Percentiles rank a stretch among this genome's conserved stretches.
Conservation (phyloP, 176 grass and related monocot species). For the Tillandsia fasciculata region DNA sequence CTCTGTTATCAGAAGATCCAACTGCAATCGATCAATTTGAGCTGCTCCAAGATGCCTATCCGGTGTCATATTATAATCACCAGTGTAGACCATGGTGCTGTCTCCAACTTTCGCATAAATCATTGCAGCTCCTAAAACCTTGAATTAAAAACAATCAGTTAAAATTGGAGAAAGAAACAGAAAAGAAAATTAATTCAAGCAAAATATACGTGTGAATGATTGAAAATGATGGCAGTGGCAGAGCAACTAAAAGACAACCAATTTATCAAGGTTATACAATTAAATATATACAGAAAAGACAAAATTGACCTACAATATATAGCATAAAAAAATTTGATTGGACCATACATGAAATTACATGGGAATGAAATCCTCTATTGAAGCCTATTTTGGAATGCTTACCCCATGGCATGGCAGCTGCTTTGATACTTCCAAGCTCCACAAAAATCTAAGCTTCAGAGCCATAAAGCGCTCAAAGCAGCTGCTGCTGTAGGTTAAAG, state of each 20-base stretch:
- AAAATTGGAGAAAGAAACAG: conserved; percentile 18
- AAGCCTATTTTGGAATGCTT: too few relatives aligned
- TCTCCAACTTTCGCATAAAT: conserved; percentile 82
- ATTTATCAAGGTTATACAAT: too few relatives aligned
- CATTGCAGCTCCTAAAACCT: conserved; percentile 97
- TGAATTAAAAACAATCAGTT: conserved; percentile 7
- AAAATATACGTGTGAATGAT: neutral
- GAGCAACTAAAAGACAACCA: neutral
- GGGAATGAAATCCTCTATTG: too few relatives aligned
- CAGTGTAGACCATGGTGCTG: conserved; percentile 71
- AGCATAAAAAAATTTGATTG: too few relatives aligned
- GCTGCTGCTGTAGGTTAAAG: neutral
- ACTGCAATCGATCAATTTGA: conserved; percentile 73
- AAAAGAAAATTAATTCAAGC: conserved; percentile 12
- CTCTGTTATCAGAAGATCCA: conserved; percentile 94
- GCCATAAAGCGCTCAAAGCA: neutral
- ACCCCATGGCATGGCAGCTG: too few relatives aligned
- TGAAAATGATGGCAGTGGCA: neutral
- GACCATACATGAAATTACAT: neutral
- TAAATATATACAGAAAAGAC: too few relatives aligned
- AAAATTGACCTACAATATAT: too few relatives aligned
- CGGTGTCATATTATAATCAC: conserved; percentile 99
- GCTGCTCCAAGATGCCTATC: conserved; percentile 97
- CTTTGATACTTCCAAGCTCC: too few relatives aligned
- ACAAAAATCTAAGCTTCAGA: too few relatives aligned